Evolutionary conservation across 257 asterid genomes (phyloP).

Genomic region (Pogostemon cablin): DNA sequence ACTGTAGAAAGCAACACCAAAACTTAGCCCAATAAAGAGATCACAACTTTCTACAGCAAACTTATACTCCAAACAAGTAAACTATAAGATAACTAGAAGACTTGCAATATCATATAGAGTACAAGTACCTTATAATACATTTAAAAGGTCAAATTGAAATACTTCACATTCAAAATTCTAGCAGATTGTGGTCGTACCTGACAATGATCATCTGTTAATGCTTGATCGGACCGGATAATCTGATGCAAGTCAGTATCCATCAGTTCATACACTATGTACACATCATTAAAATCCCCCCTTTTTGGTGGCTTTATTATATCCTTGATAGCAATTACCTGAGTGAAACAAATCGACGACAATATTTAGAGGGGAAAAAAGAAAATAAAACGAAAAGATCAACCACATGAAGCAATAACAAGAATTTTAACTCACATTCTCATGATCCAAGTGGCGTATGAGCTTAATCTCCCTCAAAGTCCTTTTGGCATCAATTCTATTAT

Average conservation of each 20-base stretch:
- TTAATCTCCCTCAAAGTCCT: conserved; percentile 85
- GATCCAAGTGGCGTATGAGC: conserved; percentile 82
- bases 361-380: background rate
- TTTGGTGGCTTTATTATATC: conserved; percentile 79
- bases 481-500: conserved; percentile 75
- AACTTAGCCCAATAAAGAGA: conserved; percentile 8
- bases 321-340: conserved; percentile 76
- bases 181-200: conserved; percentile 49
- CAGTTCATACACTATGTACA: conserved; percentile 75
- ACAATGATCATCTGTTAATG: conserved; percentile 74
- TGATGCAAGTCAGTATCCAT: conserved; percentile 92
- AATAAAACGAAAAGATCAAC: background rate
- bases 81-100: background rate
- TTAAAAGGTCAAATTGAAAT: background rate
- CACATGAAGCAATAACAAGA: background rate
- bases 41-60: too few relatives aligned
- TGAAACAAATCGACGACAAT: conserved; percentile 15
- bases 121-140: background rate
- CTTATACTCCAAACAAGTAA: too few relatives aligned
- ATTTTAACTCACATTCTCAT: conserved; percentile 61
- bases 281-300: conserved; percentile 73
- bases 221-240: conserved; percentile 82
- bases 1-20: conserved; percentile 52
- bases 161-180: background rate
- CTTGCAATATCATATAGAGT: background rate